Percentiles rank a stretch among this genome's conserved stretches.
Conservation (phyloP, 2,329 filamentous ascomycete genomes). For the Alternaria metachromatica region DNA sequence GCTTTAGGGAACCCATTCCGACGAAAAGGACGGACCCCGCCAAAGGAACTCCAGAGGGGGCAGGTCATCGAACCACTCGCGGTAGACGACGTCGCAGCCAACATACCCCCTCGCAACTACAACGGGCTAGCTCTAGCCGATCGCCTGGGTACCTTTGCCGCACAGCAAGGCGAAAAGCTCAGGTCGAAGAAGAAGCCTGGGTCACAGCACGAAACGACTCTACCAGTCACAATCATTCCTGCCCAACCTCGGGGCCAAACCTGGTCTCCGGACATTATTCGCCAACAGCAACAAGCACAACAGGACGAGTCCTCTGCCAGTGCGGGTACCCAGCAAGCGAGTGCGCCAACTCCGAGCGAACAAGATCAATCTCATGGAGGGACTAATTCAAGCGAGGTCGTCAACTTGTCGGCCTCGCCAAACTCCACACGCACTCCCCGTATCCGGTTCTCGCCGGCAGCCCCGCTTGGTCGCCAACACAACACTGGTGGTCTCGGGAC, state of each 20-base stretch:
- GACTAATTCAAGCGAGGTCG: slow-evolving; percentile 16
- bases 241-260: slow-evolving; percentile 63
- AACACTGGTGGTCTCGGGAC: slow-evolving; percentile 20
- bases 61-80: slow-evolving; percentile 56
- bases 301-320: slow-evolving; percentile 23
- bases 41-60: slow-evolving; percentile 65
- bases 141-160: slow-evolving; percentile 57
- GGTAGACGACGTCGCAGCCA: slow-evolving; percentile 44
- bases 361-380: slow-evolving; percentile 19
- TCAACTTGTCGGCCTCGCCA: slow-evolving; percentile 15
- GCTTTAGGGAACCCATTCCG: slow-evolving; percentile 64
- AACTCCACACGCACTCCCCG: slow-evolving; percentile 27
- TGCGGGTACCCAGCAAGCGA: slow-evolving; percentile 22
- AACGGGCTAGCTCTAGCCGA: slow-evolving; percentile 54
- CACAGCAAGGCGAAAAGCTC: slow-evolving; percentile 56
- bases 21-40: slow-evolving; percentile 63
- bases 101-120: slow-evolving; percentile 52
- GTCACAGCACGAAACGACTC: slow-evolving; percentile 47
- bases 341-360: slow-evolving; percentile 26
- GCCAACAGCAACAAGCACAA: slow-evolving; percentile 27
- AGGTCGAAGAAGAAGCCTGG: slow-evolving; percentile 47
- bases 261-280: slow-evolving; percentile 57
- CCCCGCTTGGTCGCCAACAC: slow-evolving; percentile 12
- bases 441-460: slow-evolving; percentile 35
- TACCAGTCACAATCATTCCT: slow-evolving; percentile 68